Conservation (phyloP, 148 eudicot genomes). For the Salicornia ramosissima region DNA sequence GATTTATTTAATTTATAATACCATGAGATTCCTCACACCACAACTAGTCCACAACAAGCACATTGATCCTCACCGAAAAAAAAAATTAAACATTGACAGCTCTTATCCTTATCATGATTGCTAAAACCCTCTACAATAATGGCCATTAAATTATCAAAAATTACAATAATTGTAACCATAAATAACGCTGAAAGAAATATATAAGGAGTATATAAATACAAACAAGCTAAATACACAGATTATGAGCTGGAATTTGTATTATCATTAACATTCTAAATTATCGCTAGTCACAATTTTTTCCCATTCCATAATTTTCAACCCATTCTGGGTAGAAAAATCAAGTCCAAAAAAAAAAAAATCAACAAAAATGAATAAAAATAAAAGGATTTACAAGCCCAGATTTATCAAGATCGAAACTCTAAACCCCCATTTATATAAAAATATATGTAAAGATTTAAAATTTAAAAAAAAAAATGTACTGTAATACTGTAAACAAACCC, state of each 20-base stretch:
- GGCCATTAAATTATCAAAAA: too few species aligned
- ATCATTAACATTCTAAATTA: conserved; percentile 13
- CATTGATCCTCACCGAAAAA: too few species aligned
- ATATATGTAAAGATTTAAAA: not conserved
- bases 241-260: not conserved
- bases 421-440: conserved; percentile 19
- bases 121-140: too few species aligned
- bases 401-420: conserved; percentile 20
- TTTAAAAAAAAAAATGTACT: conserved; percentile 8
- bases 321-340: conserved; percentile 15
- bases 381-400: conserved; percentile 20
- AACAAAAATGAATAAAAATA: conserved; percentile 6
- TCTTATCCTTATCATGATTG: too few species aligned
- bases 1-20: too few species aligned
- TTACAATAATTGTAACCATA: too few species aligned
- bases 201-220: too few species aligned
- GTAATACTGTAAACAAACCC: conserved; percentile 11
- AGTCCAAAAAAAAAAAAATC: conserved; percentile 2
- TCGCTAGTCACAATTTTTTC: conserved; percentile 14
- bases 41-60: too few species aligned
- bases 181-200: too few species aligned
- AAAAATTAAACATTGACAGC: not conserved
- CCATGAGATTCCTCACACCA: too few species aligned
- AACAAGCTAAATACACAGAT: too few species aligned
- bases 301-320: conserved; percentile 11